phyloP scores from a whole-genome alignment of 371 early-diverging fungal genomes.

The Syncephalastrum sp. region DNA sequence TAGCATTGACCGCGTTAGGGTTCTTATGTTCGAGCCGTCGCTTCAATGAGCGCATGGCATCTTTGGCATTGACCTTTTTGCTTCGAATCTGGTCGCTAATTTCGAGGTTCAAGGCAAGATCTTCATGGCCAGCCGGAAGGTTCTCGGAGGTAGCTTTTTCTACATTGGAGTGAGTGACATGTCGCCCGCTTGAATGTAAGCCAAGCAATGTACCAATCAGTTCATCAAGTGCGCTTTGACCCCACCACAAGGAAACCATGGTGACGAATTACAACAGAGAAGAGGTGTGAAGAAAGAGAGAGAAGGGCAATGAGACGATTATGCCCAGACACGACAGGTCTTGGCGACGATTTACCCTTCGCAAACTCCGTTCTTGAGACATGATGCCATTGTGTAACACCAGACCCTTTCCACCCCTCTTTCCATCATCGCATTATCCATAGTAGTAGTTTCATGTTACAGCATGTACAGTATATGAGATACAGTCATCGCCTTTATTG shows the following conservation, averaged over 20 bases:
- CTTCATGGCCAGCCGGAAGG: constrained; percentile 82
- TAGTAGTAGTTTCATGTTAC: too few relatives aligned
- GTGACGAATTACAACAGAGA: constrained; percentile 4
- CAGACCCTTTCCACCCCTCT: too few relatives aligned
- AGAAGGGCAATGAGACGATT: constrained; percentile 7
- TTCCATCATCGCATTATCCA: too few relatives aligned
- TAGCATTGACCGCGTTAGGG: constrained; percentile 90
- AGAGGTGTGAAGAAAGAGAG: constrained; percentile 12
- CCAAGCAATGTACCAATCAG: constrained; percentile 29
- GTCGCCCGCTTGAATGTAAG: not conserved
- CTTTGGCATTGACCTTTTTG: constrained; percentile 81
- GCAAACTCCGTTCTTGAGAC: too few relatives aligned
- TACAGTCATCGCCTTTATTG: too few relatives aligned
- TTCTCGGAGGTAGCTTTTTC: constrained; percentile 90
- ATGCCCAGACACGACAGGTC: too few relatives aligned
- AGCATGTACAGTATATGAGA: too few relatives aligned
- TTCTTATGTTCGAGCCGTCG: constrained; percentile 80
- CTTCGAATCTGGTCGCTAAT: constrained; percentile 91
- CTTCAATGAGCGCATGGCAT: constrained; percentile 76
- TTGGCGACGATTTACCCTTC: too few relatives aligned
- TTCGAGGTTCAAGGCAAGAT: constrained; percentile 81
- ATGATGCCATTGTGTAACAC: too few relatives aligned
- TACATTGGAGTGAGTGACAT: constrained; percentile 21
- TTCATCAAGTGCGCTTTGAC: constrained; percentile 42
- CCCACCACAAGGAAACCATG: constrained; percentile 48